Evolutionary conservation across 805 yeast genomes (phyloP), one percentile per base, ranked within the genome.

Genomic region (Pichia nanzhaoensis): DNA sequence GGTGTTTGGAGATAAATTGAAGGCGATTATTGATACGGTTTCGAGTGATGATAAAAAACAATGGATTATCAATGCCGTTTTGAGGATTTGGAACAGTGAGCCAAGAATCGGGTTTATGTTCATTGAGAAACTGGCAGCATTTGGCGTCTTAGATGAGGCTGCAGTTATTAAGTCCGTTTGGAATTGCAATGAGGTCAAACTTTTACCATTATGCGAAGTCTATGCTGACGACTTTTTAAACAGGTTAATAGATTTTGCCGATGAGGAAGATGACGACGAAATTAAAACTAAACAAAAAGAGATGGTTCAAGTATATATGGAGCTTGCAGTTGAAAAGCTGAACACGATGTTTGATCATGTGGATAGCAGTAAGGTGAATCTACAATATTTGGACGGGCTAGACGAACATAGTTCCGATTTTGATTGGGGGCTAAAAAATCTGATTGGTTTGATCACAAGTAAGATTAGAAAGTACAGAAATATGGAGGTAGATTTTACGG

Each of bases 81-180:
- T 84, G 33, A 66, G 75, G 39, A 78, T 74, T 55, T 84, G 95
- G 93, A 71, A 72, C 46, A 66, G 69, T 38, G 78, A 80, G 47
- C 82, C 84, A 1, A 75, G 80, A 55, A 76, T 78, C 43, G 93
- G 85, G 1, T 76, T 69, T 45, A 65, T 82, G 47, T 74, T 83
- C 10, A 59, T 78, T 34, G 80, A 77, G 50, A 70, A 74, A 42
- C 65, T 83, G 48, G 67, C 70, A 44, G 65, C 68, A 21, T 67
- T 67, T 42, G 73, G 68, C 2, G 59, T 81, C 19, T 54, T 82
- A 3, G 52, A 65, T 5, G 58, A 73, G 2, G 52, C 53, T 18
- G 61, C 73, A n/a, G 58, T 77, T 34, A 58, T 78, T 31, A 59
- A 68, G 34, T 69, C 68, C 48, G 57, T 78, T 5, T 68, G 53